These are phyloP conservation scores for Ganoderma lingzhi DNA, from an alignment of 1,284 basidiomycete genomes.

Conservation along the genomic window DNA sequence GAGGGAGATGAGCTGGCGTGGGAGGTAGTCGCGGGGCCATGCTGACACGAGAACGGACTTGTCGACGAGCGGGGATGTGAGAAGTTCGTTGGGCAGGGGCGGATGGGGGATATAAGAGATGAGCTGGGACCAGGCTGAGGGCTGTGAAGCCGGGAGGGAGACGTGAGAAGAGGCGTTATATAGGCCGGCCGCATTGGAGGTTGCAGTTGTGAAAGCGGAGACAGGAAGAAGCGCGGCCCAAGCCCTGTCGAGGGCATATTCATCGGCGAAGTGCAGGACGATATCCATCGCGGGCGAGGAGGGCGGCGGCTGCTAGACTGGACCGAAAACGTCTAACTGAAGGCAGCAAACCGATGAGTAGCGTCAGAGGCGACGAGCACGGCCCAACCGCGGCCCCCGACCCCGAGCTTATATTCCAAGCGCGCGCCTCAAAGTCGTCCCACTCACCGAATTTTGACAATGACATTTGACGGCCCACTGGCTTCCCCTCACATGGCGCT, in stretches of 20 bases:
- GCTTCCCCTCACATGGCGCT: neutral
- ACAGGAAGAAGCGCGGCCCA: constrained; percentile 82
- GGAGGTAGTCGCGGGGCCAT: constrained; percentile 83
- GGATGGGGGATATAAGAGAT: constrained; percentile 69
- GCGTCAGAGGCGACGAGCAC: constrained; percentile 21
- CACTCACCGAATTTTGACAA: constrained; percentile 30
- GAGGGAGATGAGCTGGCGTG: constrained; percentile 85
- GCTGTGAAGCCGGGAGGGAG: constrained; percentile 41
- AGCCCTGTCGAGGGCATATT: constrained; percentile 78
- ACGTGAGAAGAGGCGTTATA: constrained; percentile 44
- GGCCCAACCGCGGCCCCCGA: neutral
- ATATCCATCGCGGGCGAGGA: constrained; percentile 73
- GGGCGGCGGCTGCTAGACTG: constrained; percentile 11
- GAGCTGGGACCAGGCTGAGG: constrained; percentile 59
- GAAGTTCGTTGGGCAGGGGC: constrained; percentile 49
- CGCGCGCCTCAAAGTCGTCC: constrained; percentile 33
- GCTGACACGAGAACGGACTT: constrained; percentile 58
- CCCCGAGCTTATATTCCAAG: constrained; percentile 32
- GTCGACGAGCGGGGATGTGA: constrained; percentile 37
- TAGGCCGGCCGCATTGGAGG: constrained; percentile 40
- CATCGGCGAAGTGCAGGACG: constrained; percentile 77
- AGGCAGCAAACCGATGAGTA: constrained; percentile 13
- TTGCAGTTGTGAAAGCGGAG: constrained; percentile 56
- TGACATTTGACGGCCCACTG: constrained; percentile 24
- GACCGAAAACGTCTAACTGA: neutral